Evolutionary conservation across 225 moss, liverwort and hornwort genomes (phyloP).

Genomic region (Asterella californica): DNA sequence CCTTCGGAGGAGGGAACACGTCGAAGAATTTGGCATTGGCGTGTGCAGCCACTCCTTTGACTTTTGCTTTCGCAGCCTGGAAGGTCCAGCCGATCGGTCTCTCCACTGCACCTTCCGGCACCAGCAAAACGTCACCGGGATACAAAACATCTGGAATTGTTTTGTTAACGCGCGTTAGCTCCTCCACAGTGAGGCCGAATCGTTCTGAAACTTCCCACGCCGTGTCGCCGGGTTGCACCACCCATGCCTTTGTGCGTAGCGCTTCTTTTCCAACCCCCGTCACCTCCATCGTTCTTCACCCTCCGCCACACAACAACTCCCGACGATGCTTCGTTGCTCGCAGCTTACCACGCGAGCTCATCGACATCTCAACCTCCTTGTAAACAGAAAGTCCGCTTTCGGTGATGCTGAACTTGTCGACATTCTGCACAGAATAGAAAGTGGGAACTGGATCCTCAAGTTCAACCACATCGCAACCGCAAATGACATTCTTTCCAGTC

Average conservation of each 20-base stretch:
- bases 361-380: too few relatives aligned
- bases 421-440: too few relatives aligned
- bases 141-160: slow-evolving; percentile 55
- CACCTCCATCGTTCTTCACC: slow-evolving; percentile 18
- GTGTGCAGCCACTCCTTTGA: slow-evolving; percentile 31
- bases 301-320: not conserved
- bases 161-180: slow-evolving; percentile 55
- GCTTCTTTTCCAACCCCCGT: slow-evolving; percentile 29
- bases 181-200: slow-evolving; percentile 68
- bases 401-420: too few relatives aligned
- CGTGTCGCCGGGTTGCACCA: slow-evolving; percentile 70
- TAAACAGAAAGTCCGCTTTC: too few relatives aligned
- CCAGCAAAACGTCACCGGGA: slow-evolving; percentile 69
- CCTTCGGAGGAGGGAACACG: slow-evolving; percentile 72
- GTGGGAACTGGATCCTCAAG: too few relatives aligned
- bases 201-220: slow-evolving; percentile 60
- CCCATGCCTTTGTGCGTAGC: not conserved
- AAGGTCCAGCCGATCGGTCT: slow-evolving; percentile 54
- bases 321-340: not conserved
- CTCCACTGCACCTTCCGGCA: slow-evolving; percentile 63
- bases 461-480: too few relatives aligned
- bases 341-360: too few relatives aligned
- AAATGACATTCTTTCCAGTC: too few relatives aligned
- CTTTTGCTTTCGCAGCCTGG: slow-evolving; percentile 25
- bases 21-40: slow-evolving; percentile 69